phyloP scores from a whole-genome alignment of 192 early-diverging fungal species.

The Gonapodya prolifera region DNA sequence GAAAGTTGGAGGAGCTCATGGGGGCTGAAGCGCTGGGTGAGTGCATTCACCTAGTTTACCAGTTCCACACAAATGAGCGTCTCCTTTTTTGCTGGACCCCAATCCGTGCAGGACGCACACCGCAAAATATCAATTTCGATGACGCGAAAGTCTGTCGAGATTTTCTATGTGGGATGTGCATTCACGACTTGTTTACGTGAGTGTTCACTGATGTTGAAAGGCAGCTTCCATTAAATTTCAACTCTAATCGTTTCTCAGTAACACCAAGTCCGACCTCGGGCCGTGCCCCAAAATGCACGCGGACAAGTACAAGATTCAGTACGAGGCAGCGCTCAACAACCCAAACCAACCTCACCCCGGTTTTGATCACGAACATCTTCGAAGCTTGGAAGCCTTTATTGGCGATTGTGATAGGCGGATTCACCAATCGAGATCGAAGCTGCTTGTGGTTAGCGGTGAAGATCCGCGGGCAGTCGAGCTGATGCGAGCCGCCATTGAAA shows the following conservation, averaged over 20 bases:
- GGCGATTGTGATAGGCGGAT: background rate
- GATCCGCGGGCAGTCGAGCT: background rate
- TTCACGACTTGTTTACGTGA: background rate
- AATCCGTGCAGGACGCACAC: background rate
- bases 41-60: background rate
- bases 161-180: constrained; percentile 1
- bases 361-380: background rate
- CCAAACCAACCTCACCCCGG: background rate
- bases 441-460: background rate
- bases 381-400: background rate
- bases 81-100: background rate
- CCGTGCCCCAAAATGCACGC: background rate
- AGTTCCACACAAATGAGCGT: background rate
- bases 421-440: background rate
- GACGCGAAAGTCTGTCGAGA: constrained; percentile 2
- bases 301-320: background rate
- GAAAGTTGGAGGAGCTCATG: constrained; percentile 4
- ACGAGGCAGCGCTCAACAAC: background rate
- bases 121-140: background rate
- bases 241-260: background rate
- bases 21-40: constrained; percentile 2
- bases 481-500: background rate
- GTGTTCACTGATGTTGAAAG: background rate
- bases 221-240: background rate
- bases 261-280: constrained; percentile 1